Percentiles rank a stretch among this genome's conserved stretches.
phyloP scores from a whole-genome alignment of 192 early-diverging fungal species.

The Linnemannia zychae region DNA sequence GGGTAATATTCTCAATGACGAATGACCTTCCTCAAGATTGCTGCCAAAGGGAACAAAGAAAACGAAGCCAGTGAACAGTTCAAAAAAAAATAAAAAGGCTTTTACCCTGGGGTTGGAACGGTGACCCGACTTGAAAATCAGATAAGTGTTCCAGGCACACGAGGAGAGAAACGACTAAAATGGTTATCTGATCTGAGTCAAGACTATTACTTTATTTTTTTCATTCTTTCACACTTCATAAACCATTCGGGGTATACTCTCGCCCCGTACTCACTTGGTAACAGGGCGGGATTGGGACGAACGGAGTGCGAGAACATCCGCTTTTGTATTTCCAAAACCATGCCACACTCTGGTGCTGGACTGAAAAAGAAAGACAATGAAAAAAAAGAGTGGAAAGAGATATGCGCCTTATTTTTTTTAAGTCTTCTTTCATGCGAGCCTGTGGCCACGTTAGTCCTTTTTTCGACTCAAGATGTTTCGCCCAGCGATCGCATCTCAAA shows the following conservation, averaged over 20 bases:
- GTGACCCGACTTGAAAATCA: neutral
- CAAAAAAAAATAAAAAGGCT: neutral
- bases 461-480: neutral
- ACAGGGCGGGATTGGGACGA: neutral
- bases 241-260: neutral
- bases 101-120: neutral
- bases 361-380: neutral
- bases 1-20: neutral
- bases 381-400: neutral
- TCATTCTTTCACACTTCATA: neutral
- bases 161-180: neutral
- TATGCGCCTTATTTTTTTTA: neutral
- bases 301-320: neutral
- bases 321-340: neutral
- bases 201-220: neutral
- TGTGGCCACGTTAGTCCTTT: neutral
- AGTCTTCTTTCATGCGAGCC: neutral
- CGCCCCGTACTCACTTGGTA: neutral
- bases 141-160: slow-evolving; percentile 4
- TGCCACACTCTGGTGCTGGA: too few relatives aligned
- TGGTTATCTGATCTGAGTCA: slow-evolving; percentile 3
- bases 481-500: neutral
- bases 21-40: too few relatives aligned
- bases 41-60: neutral
- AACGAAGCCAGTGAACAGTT: neutral